Evolutionary conservation across 1,284 basidiomycete genomes (phyloP), one percentile per base, ranked within the genome.

Genomic region (Prillingera fragicola): DNA sequence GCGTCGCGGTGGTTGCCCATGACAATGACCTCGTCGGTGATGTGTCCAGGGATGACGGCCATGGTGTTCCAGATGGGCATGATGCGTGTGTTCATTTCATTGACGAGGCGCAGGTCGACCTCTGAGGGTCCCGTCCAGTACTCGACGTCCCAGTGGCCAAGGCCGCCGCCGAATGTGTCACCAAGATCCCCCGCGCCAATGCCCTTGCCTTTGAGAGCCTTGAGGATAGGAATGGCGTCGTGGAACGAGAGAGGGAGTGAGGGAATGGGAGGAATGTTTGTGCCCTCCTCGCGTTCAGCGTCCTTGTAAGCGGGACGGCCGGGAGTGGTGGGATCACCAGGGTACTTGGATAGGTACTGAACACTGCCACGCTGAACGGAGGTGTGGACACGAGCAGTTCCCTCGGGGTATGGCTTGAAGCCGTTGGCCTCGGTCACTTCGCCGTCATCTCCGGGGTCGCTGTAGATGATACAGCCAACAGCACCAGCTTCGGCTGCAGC

Each of bases 381-480:
- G 0, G 85, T 87, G 56, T 65, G 37, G n/a, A 91, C 87, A 29
- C 87, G 79, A 31, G 89, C 90, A 23, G 90, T 89, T 0, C 92
- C 91, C 14, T 80, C 74, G 1, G 92, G 94, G 67, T 95, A 87
- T 14, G 80, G 74, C 33, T 75, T 69, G 60, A 82, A 86, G 3
- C 85, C 87, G 52, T 92, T 89, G 47, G 79, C 80, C 17, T 79
- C 78, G 3, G 83, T 88, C 24, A 90, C 82, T 31, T 77, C 78
- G 17, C 89, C 89, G 60, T 96, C 90, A 62, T 95, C 89, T 42
- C 81, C 82, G 12, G 86, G 85, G 70, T 96, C 92, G 13, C 81
- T 82, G 72, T 89, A 97, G 58, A 96, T 91, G 43, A 80, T 57
- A 29, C 65, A 63, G 42, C 73, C 80, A 8, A 72, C 52, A 0